Conservation (phyloP, 768 basidiomycete genomes). For the Cystobasidium tubakii region DNA sequence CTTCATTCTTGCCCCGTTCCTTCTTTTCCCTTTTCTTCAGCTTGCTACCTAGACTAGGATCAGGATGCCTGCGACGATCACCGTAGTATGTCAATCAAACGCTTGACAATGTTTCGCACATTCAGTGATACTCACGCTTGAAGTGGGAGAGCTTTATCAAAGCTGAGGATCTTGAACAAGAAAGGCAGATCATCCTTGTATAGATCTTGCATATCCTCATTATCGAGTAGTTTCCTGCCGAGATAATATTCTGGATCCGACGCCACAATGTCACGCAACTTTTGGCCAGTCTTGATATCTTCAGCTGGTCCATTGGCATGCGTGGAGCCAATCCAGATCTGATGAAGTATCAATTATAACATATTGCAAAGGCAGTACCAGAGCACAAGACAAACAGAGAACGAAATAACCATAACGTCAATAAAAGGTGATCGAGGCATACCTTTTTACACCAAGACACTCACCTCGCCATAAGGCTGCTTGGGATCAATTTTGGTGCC, state of each 20-base stretch:
- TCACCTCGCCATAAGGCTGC: slow-evolving; percentile 34
- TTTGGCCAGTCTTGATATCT: slow-evolving; percentile 9
- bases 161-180: slow-evolving; percentile 43
- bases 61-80: slow-evolving; percentile 18
- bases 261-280: slow-evolving; percentile 34
- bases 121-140: slow-evolving; percentile 24
- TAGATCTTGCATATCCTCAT: slow-evolving; percentile 36
- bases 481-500: slow-evolving; percentile 22
- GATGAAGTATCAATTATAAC: too few species aligned
- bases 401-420: not conserved
- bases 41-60: slow-evolving; percentile 34
- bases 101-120: too few species aligned
- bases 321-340: slow-evolving; percentile 33
- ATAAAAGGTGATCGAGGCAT: not conserved
- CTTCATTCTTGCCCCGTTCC: slow-evolving; percentile 36
- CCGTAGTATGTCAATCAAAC: too few species aligned
- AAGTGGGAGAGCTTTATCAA: slow-evolving; percentile 44
- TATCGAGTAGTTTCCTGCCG: slow-evolving; percentile 37
- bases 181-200: slow-evolving; percentile 41
- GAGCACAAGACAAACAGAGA: too few species aligned
- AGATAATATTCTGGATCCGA: slow-evolving; percentile 36
- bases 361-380: too few species aligned
- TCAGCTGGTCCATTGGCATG: slow-evolving; percentile 40
- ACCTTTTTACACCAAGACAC: not conserved
- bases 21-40: slow-evolving; percentile 35